Evolutionary conservation across 805 yeast genomes (phyloP).

Genomic region (Starmerella davenportii): DNA sequence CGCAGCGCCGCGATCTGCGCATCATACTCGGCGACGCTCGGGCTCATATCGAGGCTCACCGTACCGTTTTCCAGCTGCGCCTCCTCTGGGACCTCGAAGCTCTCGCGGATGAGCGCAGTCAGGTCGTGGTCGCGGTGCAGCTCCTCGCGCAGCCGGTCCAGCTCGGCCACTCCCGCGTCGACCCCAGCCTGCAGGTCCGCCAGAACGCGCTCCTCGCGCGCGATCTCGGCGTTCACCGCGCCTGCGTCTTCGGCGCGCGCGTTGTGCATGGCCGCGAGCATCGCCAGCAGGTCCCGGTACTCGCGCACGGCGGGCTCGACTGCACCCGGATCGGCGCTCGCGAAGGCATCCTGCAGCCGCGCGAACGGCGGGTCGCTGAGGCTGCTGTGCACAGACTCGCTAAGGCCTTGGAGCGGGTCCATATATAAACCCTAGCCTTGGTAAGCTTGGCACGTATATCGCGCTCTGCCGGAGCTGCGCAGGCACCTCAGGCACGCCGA

Average conservation of each 20-base stretch:
- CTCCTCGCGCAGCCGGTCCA: constrained; percentile 13
- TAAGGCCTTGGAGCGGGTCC: background rate
- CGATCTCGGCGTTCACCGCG: background rate
- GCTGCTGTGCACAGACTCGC: constrained; percentile 4
- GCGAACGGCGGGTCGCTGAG: constrained; percentile 3
- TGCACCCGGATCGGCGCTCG: background rate
- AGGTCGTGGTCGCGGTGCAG: constrained; percentile 7
- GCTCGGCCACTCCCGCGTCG: constrained; percentile 10
- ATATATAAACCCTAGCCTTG: too few species aligned
- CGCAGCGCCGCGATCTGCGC: background rate
- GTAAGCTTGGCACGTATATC: too few species aligned
- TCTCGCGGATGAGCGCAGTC: background rate
- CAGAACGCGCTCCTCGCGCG: background rate
- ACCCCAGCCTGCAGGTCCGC: constrained; percentile 1
- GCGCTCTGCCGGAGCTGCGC: too few species aligned
- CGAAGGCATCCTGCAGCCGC: background rate
- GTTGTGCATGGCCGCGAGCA: constrained; percentile 4
- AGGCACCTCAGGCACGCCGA: too few species aligned
- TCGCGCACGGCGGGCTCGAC: background rate
- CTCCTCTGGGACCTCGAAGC: constrained; percentile 1
- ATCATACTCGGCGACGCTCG: background rate
- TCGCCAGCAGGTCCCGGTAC: constrained; percentile 2
- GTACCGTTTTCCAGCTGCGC: background rate
- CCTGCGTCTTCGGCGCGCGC: constrained; percentile 4
- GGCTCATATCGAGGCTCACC: background rate